phyloP scores from a whole-genome alignment of 2,329 filamentous ascomycete genomes.

The Verticillium tricorpus region DNA sequence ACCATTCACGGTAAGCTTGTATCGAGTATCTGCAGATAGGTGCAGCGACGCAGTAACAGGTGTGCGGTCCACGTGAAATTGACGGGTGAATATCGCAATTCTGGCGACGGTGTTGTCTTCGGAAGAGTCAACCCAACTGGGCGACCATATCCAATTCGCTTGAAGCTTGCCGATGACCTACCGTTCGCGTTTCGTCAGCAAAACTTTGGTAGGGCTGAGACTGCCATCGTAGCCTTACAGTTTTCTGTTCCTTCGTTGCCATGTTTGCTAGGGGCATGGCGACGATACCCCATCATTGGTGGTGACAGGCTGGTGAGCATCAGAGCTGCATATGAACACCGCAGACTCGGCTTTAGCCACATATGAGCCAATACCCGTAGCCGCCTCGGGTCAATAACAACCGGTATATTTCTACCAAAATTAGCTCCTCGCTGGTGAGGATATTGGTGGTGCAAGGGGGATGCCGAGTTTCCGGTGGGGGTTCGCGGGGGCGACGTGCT shows the following conservation, averaged over 20 bases:
- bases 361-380: neutral
- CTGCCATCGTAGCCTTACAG: neutral
- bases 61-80: constrained; percentile 13
- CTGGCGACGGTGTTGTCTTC: constrained; percentile 24
- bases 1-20: constrained; percentile 35
- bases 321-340: neutral
- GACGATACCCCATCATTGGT: too few species aligned
- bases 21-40: constrained; percentile 35
- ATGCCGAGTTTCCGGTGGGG: neutral
- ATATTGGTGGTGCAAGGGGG: neutral
- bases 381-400: neutral
- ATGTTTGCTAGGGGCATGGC: neutral
- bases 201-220: neutral
- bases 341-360: neutral
- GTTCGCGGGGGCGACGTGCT: neutral
- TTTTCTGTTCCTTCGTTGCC: neutral
- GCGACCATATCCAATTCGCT: constrained; percentile 32
- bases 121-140: constrained; percentile 27
- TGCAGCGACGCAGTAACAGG: constrained; percentile 18
- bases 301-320: neutral
- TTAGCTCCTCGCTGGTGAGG: neutral
- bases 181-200: neutral
- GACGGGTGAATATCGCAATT: constrained; percentile 24
- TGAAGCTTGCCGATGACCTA: constrained; percentile 27
- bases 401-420: neutral